Conservation (phyloP, 305 asterid genomes). For the Fraxinus dipetala region DNA sequence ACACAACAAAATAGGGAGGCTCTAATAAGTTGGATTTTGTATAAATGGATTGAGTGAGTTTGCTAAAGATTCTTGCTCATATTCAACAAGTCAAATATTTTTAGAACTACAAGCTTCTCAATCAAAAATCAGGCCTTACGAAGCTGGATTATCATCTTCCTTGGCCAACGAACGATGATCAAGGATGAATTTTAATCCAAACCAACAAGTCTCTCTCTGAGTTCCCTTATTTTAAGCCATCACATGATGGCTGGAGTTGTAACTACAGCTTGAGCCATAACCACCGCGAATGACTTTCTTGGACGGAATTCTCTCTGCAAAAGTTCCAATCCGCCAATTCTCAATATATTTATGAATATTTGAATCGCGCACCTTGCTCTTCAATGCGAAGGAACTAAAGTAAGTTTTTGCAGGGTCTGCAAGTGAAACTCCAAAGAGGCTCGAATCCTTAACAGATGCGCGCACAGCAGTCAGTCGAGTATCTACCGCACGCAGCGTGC, state of each 20-base stretch:
- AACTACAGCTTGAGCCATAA: constrained; percentile 5
- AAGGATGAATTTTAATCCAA: constrained; percentile 29
- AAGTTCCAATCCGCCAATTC: background rate
- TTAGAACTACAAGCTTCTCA: background rate
- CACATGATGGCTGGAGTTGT: constrained; percentile 55
- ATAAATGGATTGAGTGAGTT: constrained; percentile 30
- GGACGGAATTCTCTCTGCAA: constrained; percentile 41
- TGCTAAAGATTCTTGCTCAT: constrained; percentile 28
- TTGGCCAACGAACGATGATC: background rate
- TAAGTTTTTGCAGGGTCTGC: constrained; percentile 32
- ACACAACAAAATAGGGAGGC: no score
- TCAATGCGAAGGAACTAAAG: constrained; percentile 38
- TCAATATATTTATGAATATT: background rate
- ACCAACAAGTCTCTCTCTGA: constrained; percentile 26
- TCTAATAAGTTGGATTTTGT: background rate
- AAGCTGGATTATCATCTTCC: background rate
- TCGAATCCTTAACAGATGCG: constrained; percentile 44
- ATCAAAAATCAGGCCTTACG: background rate
- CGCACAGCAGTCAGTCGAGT: background rate
- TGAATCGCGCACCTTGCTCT: constrained; percentile 31
- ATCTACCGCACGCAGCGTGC: background rate
- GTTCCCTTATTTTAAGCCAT: constrained; percentile 54
- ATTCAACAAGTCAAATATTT: constrained; percentile 3
- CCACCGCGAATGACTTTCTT: constrained; percentile 28
- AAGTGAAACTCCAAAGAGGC: constrained; percentile 54